phyloP scores from a whole-genome alignment of 768 basidiomycete species.

The Trametes cingulata region DNA sequence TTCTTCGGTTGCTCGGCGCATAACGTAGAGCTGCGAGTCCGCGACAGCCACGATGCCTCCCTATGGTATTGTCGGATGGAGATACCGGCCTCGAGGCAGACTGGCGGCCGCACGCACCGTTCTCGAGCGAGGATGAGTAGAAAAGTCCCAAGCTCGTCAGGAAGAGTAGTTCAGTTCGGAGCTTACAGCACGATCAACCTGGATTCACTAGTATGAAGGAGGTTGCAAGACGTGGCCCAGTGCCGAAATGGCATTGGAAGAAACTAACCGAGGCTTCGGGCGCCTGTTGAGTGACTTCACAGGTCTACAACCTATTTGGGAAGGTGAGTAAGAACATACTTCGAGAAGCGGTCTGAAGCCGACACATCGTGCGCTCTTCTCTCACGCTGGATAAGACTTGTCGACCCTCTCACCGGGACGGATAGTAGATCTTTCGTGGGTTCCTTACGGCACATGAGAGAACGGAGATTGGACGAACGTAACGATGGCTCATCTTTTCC shows the following conservation, averaged over 20 bases:
- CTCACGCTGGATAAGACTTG: background rate
- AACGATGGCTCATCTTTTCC: too few relatives aligned
- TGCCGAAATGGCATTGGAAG: too few relatives aligned
- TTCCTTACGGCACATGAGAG: too few relatives aligned
- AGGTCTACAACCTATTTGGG: slow-evolving; percentile 4
- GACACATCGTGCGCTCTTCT: background rate
- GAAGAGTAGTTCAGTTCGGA: too few relatives aligned
- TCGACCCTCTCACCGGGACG: too few relatives aligned
- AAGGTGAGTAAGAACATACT: slow-evolving; percentile 17
- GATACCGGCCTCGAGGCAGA: slow-evolving; percentile 24
- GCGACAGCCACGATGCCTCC: slow-evolving; percentile 12
- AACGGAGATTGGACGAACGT: too few relatives aligned
- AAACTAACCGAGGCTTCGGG: background rate
- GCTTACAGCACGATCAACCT: too few relatives aligned
- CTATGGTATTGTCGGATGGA: slow-evolving; percentile 1
- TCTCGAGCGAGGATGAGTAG: background rate
- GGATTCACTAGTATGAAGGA: background rate
- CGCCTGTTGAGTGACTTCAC: background rate
- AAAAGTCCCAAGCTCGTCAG: too few relatives aligned
- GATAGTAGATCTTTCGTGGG: too few relatives aligned
- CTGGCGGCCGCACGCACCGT: background rate
- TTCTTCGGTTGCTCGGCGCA: background rate
- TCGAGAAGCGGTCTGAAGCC: background rate
- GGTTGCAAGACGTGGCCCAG: background rate
- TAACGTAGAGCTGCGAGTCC: background rate